Conservation (phyloP, 169 alveolate genomes). For the Amoebophrya sp. region DNA sequence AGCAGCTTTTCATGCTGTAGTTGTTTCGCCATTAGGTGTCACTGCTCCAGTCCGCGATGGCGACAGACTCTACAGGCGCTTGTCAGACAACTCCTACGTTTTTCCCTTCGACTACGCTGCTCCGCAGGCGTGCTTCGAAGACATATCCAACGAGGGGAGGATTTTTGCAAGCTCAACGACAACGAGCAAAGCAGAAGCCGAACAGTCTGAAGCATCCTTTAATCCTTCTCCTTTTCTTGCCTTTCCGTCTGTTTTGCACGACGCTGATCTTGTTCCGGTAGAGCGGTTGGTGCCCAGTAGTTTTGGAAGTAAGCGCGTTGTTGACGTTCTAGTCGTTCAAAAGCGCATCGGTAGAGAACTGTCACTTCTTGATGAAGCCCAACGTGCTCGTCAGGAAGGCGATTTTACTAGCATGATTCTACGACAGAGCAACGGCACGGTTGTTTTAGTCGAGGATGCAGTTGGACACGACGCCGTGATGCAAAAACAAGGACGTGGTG, state of each 20-base stretch:
- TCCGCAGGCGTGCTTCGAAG: neutral
- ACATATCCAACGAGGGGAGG: neutral
- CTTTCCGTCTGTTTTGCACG: no score
- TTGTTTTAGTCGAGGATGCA: neutral
- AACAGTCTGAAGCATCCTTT: neutral
- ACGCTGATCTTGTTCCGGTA: neutral
- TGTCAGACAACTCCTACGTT: neutral
- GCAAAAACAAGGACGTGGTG: no score
- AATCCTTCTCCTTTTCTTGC: no score
- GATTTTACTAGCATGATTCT: neutral
- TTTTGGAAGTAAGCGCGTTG: neutral
- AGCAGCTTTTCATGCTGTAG: no score
- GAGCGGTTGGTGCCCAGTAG: neutral
- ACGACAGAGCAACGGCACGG: neutral
- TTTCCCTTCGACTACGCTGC: constrained; percentile 1
- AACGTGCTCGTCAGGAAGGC: neutral
- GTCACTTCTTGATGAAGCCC: neutral
- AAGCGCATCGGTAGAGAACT: neutral
- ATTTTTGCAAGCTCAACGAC: neutral
- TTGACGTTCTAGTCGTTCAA: neutral
- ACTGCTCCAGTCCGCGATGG: no score
- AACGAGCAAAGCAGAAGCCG: neutral
- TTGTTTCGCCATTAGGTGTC: no score
- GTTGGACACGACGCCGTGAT: no score
- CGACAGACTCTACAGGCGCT: no score